A percentile compares a stretch with the other conserved stretches of the same genome.
Conservation (phyloP, 495 filamentous ascomycete genomes). For the Penicillium turbatum region DNA sequence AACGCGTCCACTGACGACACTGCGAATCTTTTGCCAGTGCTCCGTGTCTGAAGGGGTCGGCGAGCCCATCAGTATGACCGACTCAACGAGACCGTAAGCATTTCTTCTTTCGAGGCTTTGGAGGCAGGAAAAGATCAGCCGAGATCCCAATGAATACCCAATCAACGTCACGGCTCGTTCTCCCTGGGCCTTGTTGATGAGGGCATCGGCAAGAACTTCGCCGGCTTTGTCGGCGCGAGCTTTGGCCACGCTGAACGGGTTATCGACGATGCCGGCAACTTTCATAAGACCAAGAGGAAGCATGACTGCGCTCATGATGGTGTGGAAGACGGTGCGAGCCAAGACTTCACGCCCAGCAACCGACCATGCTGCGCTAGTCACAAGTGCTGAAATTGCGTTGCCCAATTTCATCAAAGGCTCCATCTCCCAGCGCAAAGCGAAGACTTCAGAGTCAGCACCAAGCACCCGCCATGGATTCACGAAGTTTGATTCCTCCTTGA, state of each 20-base stretch:
- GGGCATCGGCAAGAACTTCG: conserved; percentile 74
- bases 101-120: conserved; percentile 67
- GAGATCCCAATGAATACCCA: conserved; percentile 87
- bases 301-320: conserved; percentile 61
- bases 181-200: conserved; percentile 84
- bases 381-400: conserved; percentile 64
- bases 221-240: conserved; percentile 84
- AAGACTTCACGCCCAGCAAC: conserved; percentile 73
- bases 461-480: conserved; percentile 71
- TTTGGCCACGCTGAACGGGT: conserved; percentile 82
- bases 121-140: conserved; percentile 81
- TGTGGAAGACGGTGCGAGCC: conserved; percentile 70
- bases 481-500: conserved; percentile 66
- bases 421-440: conserved; percentile 80
- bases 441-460: conserved; percentile 66
- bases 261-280: conserved; percentile 76
- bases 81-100: conserved; percentile 84
- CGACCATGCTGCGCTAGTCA: conserved; percentile 73
- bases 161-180: conserved; percentile 84
- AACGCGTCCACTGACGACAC: conserved; percentile 66
- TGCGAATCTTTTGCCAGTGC: conserved; percentile 66
- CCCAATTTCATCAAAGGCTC: conserved; percentile 75
- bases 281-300: conserved; percentile 79
- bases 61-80: conserved; percentile 76
- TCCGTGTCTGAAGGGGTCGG: conserved; percentile 64